These are phyloP conservation scores for maize (Zea mays) DNA, from an alignment of 176 grass and related monocot species.

Conservation along the genomic window Zm-B73-REFERENCE-NAM-5.0 NC_050100.1:22425501-22426000, in stretches of 20 bases:
- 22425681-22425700: neutral
- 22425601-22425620: constrained; percentile 13
- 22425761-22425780: constrained; percentile 25
- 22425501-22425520: neutral
- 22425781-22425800: neutral
- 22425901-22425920: neutral
- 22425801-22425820: constrained; percentile 14
- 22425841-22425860: constrained; percentile 27
- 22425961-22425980: constrained; percentile 26
- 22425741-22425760: neutral
- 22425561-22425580: neutral
- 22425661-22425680: neutral
- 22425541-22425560: neutral
- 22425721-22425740: neutral
- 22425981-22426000: constrained; percentile 56
- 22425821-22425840: constrained; percentile 23
- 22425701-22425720: neutral
- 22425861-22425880: neutral
- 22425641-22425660: neutral
- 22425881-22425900: constrained; percentile 21
- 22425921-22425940: constrained; percentile 24
- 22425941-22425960: constrained; percentile 25
- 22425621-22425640: neutral
- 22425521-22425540: neutral
- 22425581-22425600: neutral